Conservation (phyloP, 2,329 filamentous ascomycete genomes). For the Hypoxylon sp. region DNA sequence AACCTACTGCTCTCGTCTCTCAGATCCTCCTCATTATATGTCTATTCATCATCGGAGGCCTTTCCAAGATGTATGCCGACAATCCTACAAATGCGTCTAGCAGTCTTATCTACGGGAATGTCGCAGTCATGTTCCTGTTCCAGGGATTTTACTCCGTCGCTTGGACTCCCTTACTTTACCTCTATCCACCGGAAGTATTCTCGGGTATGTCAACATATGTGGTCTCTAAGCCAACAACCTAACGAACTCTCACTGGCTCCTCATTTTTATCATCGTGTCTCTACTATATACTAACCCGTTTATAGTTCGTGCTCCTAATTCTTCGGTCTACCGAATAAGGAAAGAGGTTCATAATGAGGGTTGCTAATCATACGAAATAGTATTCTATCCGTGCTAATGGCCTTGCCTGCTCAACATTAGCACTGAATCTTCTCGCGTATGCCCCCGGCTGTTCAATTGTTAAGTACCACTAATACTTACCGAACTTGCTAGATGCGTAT, state of each 20-base stretch:
- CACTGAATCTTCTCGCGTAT: conserved; percentile 53
- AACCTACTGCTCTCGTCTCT: conserved; percentile 59
- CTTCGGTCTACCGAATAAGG: background rate
- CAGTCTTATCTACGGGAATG: conserved; percentile 51
- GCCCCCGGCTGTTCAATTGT: conserved; percentile 11
- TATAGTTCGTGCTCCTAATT: conserved; percentile 16
- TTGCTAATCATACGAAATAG: conserved; percentile 50
- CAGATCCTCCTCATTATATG: conserved; percentile 59
- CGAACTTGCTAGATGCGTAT: conserved; percentile 52
- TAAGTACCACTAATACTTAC: conserved; percentile 9
- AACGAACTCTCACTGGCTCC: background rate
- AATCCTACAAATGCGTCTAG: conserved; percentile 49
- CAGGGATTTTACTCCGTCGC: conserved; percentile 66
- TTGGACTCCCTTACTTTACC: conserved; percentile 64
- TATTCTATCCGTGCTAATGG: conserved; percentile 66
- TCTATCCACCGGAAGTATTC: conserved; percentile 66
- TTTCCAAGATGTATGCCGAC: conserved; percentile 61
- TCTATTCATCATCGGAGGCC: conserved; percentile 66
- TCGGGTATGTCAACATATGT: conserved; percentile 36
- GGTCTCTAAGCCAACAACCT: background rate
- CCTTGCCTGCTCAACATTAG: conserved; percentile 57
- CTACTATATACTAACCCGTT: conserved; percentile 12
- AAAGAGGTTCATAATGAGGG: background rate
- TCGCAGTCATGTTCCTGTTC: conserved; percentile 65
- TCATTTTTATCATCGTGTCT: background rate